Percentiles rank a stretch among this genome's conserved stretches.
phyloP scores from a whole-genome alignment of 2,329 filamentous ascomycete genomes.

The Neospermospora avenae region DNA sequence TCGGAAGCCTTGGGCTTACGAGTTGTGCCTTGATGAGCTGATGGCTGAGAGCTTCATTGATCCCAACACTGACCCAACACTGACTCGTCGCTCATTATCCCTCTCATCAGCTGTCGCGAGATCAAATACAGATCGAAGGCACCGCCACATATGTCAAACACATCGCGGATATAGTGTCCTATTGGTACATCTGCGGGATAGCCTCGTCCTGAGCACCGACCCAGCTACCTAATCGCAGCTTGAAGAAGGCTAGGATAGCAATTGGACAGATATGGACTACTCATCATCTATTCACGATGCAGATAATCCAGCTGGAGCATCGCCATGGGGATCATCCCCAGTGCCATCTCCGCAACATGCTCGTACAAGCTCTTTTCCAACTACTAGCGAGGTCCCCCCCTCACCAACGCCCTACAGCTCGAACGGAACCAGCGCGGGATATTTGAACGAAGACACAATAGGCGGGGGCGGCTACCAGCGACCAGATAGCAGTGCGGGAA shows the following conservation, averaged over 20 bases:
- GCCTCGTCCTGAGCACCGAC: constrained; percentile 7
- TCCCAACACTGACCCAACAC: neutral
- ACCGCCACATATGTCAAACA: constrained; percentile 3
- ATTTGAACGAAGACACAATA: constrained; percentile 29
- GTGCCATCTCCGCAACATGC: constrained; percentile 32
- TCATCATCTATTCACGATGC: constrained; percentile 54
- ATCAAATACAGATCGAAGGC: neutral
- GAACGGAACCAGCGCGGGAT: constrained; percentile 23
- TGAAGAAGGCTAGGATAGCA: constrained; percentile 1
- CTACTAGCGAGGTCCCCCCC: constrained; percentile 26
- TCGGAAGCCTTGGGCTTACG: neutral
- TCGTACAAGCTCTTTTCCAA: constrained; percentile 27
- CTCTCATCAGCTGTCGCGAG: constrained; percentile 2
- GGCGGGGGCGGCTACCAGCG: constrained; percentile 25
- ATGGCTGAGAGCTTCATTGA: constrained; percentile 3
- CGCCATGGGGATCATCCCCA: constrained; percentile 54
- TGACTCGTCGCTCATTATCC: constrained; percentile 4
- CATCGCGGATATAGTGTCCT: neutral
- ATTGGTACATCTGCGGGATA: constrained; percentile 8
- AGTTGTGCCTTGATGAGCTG: no score
- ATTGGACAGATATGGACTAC: constrained; percentile 57
- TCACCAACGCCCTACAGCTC: constrained; percentile 31
- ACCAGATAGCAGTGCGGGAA: constrained; percentile 29
- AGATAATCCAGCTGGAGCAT: constrained; percentile 54
- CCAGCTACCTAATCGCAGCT: neutral